phyloP scores from a whole-genome alignment of 305 asterid genomes.

The Fraxinus albicans region DNA sequence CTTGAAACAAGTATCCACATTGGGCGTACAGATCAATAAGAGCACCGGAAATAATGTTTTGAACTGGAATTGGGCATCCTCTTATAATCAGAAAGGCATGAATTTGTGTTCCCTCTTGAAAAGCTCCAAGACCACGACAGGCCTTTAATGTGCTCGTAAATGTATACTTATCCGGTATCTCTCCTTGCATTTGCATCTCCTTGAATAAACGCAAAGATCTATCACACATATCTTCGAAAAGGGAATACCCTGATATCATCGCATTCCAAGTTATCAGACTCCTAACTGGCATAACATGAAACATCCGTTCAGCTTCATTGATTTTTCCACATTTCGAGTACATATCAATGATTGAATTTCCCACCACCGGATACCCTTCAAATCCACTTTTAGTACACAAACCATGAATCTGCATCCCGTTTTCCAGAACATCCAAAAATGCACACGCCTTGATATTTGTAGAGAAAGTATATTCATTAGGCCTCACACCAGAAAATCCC shows the following conservation, averaged over 20 bases:
- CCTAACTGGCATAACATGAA: constrained; percentile 40
- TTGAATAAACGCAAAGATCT: constrained; percentile 44
- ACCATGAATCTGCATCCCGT: constrained; percentile 61
- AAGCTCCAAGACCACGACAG: constrained; percentile 51
- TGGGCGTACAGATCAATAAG: constrained; percentile 59
- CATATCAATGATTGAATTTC: constrained; percentile 59
- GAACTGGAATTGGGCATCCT: constrained; percentile 41
- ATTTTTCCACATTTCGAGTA: constrained; percentile 51
- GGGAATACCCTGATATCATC: constrained; percentile 55
- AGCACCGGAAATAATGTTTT: constrained; percentile 50
- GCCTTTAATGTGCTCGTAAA: constrained; percentile 63
- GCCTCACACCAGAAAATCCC: constrained; percentile 39
- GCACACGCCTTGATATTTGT: constrained; percentile 62
- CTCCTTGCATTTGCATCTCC: constrained; percentile 46
- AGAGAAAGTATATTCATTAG: constrained; percentile 59
- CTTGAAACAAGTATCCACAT: constrained; percentile 43
- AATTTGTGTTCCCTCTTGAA: constrained; percentile 53
- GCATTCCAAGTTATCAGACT: constrained; percentile 55
- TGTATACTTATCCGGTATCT: constrained; percentile 55
- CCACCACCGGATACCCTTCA: constrained; percentile 49
- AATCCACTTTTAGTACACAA: constrained; percentile 53
- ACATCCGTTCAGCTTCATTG: constrained; percentile 50
- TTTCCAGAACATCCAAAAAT: constrained; percentile 29
- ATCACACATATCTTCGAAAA: constrained; percentile 29
- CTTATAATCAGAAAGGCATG: constrained; percentile 45